A percentile compares a stretch with the other conserved stretches of the same genome.
Evolutionary conservation across 1,139 yeast species (phyloP).

Genomic region (Blastobotrys niveus): DNA sequence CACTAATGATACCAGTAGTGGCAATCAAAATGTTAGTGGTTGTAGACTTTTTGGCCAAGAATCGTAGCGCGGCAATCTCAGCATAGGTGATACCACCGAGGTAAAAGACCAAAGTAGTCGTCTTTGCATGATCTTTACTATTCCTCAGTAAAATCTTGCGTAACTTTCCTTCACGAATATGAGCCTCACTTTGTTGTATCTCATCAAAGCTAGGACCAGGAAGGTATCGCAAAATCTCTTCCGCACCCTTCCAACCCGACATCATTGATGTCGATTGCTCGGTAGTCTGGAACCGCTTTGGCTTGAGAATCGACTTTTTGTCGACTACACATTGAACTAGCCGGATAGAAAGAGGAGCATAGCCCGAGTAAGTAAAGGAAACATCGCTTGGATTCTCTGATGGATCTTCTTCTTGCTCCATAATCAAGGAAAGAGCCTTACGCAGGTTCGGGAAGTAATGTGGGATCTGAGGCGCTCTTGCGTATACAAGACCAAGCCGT

Average conservation of each 20-base stretch:
- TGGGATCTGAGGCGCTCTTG: slow-evolving; percentile 33
- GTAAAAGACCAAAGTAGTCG: slow-evolving; percentile 44
- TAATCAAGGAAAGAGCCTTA: slow-evolving; percentile 28
- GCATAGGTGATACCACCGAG: slow-evolving; percentile 80
- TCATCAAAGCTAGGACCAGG: slow-evolving; percentile 38
- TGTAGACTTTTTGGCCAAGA: slow-evolving; percentile 40
- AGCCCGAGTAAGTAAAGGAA: slow-evolving; percentile 42
- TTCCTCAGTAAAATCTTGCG: slow-evolving; percentile 33
- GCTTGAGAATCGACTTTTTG: slow-evolving; percentile 26
- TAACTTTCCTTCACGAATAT: slow-evolving; percentile 33
- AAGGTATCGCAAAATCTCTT: slow-evolving; percentile 31
- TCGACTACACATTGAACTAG: slow-evolving; percentile 38
- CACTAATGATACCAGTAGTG: slow-evolving; percentile 53
- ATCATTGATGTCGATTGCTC: slow-evolving; percentile 1
- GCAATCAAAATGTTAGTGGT: slow-evolving; percentile 43
- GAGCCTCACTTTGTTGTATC: slow-evolving; percentile 28
- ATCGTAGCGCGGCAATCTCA: slow-evolving; percentile 62
- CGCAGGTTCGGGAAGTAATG: slow-evolving; percentile 26
- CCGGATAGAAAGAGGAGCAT: slow-evolving; percentile 42
- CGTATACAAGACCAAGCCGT: slow-evolving; percentile 37
- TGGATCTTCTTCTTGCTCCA: slow-evolving; percentile 31
- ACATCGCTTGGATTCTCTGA: slow-evolving; percentile 29
- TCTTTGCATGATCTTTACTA: slow-evolving; percentile 24
- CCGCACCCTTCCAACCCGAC: slow-evolving; percentile 35
- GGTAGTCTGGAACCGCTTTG: slow-evolving; percentile 19